Evolutionary conservation across 306 rosid species (phyloP).

Genomic region (Trifolium fragiferum): DNA sequence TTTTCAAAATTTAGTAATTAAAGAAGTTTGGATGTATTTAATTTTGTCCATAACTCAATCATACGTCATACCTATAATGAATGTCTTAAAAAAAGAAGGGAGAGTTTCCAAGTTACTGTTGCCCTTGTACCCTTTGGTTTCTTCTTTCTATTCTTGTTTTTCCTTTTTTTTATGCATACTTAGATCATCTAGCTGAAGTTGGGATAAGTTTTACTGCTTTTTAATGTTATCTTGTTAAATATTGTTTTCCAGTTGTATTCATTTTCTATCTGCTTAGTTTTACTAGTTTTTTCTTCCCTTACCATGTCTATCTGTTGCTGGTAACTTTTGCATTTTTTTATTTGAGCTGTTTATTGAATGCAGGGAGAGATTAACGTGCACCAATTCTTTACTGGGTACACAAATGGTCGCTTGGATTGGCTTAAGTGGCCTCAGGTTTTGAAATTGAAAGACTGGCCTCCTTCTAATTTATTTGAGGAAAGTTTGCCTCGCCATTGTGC

Average conservation of each 20-base stretch:
- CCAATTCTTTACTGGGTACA: conserved; percentile 82
- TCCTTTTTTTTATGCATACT: neutral
- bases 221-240: neutral
- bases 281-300: neutral
- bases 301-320: neutral
- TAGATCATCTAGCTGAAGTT: neutral
- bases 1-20: neutral
- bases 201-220: neutral
- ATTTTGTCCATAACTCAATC: neutral
- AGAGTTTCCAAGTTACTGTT: neutral
- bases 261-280: conserved; percentile 1
- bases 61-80: no score
- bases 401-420: conserved; percentile 48
- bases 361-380: conserved; percentile 78
- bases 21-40: neutral
- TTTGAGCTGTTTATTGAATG: conserved; percentile 36
- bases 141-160: neutral
- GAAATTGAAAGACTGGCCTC: conserved; percentile 90
- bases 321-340: conserved; percentile 13
- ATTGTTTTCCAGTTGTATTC: neutral
- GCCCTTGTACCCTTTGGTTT: neutral
- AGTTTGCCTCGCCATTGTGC: conserved; percentile 82
- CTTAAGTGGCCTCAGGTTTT: conserved; percentile 71
- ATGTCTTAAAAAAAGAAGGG: no score
- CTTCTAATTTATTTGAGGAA: conserved; percentile 69